Conservation (phyloP, 257 asterid species). For the Craterostigma plantagineum region DNA sequence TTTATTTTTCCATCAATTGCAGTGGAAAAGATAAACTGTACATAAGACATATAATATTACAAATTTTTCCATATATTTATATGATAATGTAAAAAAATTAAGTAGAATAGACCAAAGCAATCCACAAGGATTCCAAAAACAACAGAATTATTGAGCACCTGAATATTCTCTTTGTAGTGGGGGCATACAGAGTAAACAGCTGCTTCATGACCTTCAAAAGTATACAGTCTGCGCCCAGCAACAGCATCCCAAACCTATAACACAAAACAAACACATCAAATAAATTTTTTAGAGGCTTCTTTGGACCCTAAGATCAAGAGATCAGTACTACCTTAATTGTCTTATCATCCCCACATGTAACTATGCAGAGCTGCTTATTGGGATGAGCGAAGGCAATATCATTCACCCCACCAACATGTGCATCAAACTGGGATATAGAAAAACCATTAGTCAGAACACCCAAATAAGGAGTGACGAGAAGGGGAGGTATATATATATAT, state of each 20-base stretch:
- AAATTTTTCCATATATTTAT: conserved; percentile 1
- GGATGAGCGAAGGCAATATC: conserved; percentile 91
- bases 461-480: too few species aligned
- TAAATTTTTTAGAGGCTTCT: neutral
- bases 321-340: conserved; percentile 46
- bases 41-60: conserved; percentile 14
- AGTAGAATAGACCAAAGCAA: too few species aligned
- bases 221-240: conserved; percentile 50
- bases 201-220: conserved; percentile 87
- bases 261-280: conserved; percentile 1
- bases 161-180: conserved; percentile 77
- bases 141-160: conserved; percentile 18
- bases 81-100: too few species aligned
- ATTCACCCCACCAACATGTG: conserved; percentile 85
- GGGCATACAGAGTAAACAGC: conserved; percentile 93
- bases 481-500: too few species aligned
- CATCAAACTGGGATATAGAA: conserved; percentile 46
- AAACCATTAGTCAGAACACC: conserved; percentile 2
- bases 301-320: neutral
- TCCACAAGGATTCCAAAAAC: too few species aligned
- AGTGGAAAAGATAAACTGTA: conserved; percentile 95
- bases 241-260: conserved; percentile 89
- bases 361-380: conserved; percentile 76
- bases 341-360: conserved; percentile 92
- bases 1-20: conserved; percentile 97